phyloP scores from a whole-genome alignment of 2,329 filamentous ascomycete species.

The Clarireedia paspali region DNA sequence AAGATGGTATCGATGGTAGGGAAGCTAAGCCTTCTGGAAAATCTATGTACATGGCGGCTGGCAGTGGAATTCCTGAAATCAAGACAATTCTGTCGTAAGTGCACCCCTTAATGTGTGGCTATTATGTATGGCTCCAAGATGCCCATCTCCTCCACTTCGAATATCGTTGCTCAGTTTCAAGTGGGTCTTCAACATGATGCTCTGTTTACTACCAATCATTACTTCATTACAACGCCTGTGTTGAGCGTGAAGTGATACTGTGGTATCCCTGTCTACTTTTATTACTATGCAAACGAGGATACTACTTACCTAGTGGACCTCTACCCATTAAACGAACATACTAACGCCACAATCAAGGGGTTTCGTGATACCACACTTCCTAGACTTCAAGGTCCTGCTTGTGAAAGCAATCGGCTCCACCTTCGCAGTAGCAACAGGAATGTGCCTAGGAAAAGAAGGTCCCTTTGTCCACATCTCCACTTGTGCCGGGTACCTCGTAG shows the following conservation, averaged over 20 bases:
- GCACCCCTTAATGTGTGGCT: not conserved
- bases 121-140: too few species aligned
- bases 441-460: slow-evolving; percentile 53
- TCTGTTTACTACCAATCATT: too few species aligned
- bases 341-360: slow-evolving; percentile 32
- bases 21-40: slow-evolving; percentile 36
- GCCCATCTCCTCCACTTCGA: too few species aligned
- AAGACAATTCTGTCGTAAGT: slow-evolving; percentile 42
- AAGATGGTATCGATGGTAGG: slow-evolving; percentile 12
- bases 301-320: not conserved
- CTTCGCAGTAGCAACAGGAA: slow-evolving; percentile 40
- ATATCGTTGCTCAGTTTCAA: too few species aligned
- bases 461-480: slow-evolving; percentile 55
- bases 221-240: too few species aligned
- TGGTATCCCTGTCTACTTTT: too few species aligned
- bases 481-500: slow-evolving; percentile 41
- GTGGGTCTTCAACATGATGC: too few species aligned
- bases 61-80: slow-evolving; percentile 53
- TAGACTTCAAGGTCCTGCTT: slow-evolving; percentile 45
- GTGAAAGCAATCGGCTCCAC: slow-evolving; percentile 51
- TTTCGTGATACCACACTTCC: slow-evolving; percentile 51
- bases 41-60: slow-evolving; percentile 48
- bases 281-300: too few species aligned
- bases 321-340: not conserved
- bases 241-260: too few species aligned